Base-by-base conservation (phyloP, 768 basidiomycete species). In the Coprinellus micaceus region DNA sequence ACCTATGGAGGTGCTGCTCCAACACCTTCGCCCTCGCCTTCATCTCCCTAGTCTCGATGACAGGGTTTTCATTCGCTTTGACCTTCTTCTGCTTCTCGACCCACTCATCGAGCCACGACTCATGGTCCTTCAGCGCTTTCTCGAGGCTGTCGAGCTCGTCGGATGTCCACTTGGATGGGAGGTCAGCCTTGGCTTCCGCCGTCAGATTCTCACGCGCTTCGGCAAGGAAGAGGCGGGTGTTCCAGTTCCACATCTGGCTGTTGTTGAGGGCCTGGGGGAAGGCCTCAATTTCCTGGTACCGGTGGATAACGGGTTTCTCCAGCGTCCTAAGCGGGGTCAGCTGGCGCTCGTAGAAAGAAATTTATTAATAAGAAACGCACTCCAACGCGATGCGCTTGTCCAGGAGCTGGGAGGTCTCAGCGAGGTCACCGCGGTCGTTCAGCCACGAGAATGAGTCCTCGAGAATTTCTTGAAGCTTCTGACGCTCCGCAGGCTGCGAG, bases 191-290 rank as follows among this genome's bases (percentile, higher is more conserved):
- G 13, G 77, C 71, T 61, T 90, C 89, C 2, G 73, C 71, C 2
- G 91, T 91, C 43, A 89, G 72, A 69, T 96, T 95, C 56, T 77
- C 67, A 5, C 78, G 77, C 22, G 95, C 94, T 52, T 93, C 89
- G 0, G 78, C 72, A 26, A 97, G 79, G 86, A 98, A 99, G n/a
- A 90, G 69, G 15, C 79, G 86, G 57, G 84, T 89, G 71, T 80
- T 87, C 90, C 83, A 99, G 73, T 85, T 93, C 89, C 84, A 88
- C 82, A 84, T 88, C 67, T 91, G 89, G 56, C 83, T 85, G 72
- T 81, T 87, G 65, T 93, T 89, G 53, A 98, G 77, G 1, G 87
- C 85, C 59, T 84, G 81, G 2, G 91, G 89, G 72, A 97, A 94
- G 26, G 85, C 85, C 60, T 89, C 84, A 45, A 90, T 88, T 72